Evolutionary conservation across 176 grass and related monocot genomes (phyloP).

Genomic region (Oryza officinalis): DNA sequence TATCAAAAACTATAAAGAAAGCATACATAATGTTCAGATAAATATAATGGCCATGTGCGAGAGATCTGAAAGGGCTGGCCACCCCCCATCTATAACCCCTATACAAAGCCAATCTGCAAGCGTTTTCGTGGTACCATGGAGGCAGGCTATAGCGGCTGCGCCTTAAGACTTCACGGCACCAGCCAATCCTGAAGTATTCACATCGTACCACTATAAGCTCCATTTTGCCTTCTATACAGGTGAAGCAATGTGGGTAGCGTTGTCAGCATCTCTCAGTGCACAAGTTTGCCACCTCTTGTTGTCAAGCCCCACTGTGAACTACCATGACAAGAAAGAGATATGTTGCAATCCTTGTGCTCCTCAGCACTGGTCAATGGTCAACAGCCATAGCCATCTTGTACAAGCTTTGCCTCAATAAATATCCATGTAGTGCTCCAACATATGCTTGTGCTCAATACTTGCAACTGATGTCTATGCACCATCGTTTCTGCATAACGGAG

Average conservation of each 20-base stretch:
- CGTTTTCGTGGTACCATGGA: slow-evolving; percentile 52
- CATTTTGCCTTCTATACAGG: slow-evolving; percentile 33
- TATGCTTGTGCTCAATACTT: slow-evolving; percentile 42
- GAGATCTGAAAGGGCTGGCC: slow-evolving; percentile 45
- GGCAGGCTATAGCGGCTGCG: slow-evolving; percentile 31
- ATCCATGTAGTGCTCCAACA: slow-evolving; percentile 39
- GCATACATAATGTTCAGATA: slow-evolving; percentile 35
- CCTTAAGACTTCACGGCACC: not conserved
- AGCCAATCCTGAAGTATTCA: slow-evolving; percentile 52
- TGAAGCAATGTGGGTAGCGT: slow-evolving; percentile 37
- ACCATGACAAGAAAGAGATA: slow-evolving; percentile 44
- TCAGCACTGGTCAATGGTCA: slow-evolving; percentile 34
- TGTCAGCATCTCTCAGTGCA: slow-evolving; percentile 30
- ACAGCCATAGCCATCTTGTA: slow-evolving; percentile 52
- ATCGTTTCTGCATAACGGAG: slow-evolving; percentile 32
- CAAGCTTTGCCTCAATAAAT: slow-evolving; percentile 34
- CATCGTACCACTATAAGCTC: slow-evolving; percentile 53
- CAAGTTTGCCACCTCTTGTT: slow-evolving; percentile 34
- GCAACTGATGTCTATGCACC: slow-evolving; percentile 37
- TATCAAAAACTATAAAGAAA: slow-evolving; percentile 29
- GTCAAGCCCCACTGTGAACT: slow-evolving; percentile 33
- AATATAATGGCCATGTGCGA: slow-evolving; percentile 45
- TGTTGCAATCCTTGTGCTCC: slow-evolving; percentile 37
- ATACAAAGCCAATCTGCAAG: slow-evolving; percentile 53
- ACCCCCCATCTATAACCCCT: slow-evolving; percentile 60